Percentiles rank a stretch among this genome's conserved stretches.
These are phyloP conservation scores for Acarospora socialis DNA, from an alignment of 2,329 filamentous ascomycete species.

Conservation along the genomic window DNA sequence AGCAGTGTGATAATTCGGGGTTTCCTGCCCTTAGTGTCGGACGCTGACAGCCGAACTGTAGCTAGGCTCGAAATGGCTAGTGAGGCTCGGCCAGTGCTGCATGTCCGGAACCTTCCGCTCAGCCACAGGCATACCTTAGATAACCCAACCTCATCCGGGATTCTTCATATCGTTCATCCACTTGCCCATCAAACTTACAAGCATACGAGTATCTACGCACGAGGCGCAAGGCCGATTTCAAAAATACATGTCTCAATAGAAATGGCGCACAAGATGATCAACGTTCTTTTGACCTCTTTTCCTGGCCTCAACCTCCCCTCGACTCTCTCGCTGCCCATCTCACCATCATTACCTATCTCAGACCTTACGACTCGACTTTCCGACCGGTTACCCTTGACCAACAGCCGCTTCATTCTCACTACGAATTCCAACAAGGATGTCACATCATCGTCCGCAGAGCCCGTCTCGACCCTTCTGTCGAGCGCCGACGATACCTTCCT, in stretches of 20 bases:
- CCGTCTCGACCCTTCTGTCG: constrained; percentile 49
- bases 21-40: too few species aligned
- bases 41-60: too few species aligned
- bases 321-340: constrained; percentile 66
- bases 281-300: constrained; percentile 75
- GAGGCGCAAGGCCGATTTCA: too few species aligned
- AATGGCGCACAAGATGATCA: constrained; percentile 50
- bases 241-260: constrained; percentile 10
- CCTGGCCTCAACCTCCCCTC: constrained; percentile 66
- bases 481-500: constrained; percentile 51
- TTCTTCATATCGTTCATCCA: too few species aligned
- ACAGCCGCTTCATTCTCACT: constrained; percentile 58
- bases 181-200: too few species aligned
- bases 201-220: too few species aligned
- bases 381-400: constrained; percentile 44
- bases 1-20: too few species aligned
- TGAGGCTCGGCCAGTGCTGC: too few species aligned
- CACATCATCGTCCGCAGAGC: constrained; percentile 34
- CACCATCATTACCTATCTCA: constrained; percentile 48
- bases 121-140: too few species aligned
- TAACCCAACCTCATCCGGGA: too few species aligned
- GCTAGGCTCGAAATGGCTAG: too few species aligned
- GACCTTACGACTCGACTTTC: constrained; percentile 50
- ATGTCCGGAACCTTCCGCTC: too few species aligned
- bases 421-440: constrained; percentile 67